Base-by-base conservation (phyloP, 208 protist species). In the Leishmania braziliensis region DNA sequence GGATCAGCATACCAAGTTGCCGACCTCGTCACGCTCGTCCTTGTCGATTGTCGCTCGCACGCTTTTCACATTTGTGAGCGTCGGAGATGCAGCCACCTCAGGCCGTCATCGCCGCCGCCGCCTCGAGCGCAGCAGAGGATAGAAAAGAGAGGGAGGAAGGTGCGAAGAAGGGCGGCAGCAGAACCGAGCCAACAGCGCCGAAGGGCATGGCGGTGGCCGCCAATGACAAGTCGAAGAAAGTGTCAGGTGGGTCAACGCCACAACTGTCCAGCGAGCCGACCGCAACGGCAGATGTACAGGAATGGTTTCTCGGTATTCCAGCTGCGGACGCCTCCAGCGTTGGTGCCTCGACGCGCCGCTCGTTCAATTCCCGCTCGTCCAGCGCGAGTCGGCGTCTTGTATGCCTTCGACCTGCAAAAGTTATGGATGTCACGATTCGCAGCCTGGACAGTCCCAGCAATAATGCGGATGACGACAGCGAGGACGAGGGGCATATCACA, bases 301-400 rank as follows among this genome's bases (percentile, higher is more conserved):
- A 60, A 66, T n/a, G 46, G 14, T 29, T 36, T 23, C 68, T 84
- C 36, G 66, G 75, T 46, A 84, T 80, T 69, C 80, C 80, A 9
- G 80, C 80, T 8, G 75, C 80, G 9, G 75, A 80, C 23, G 20
- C 56, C 36, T 74, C 75, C 2, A 76, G 50, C 48, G 75, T 84
- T 16, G 66, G 75, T 58, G 78, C 69, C 78, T 87, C 78, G 63
- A 56, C 68, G 62, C 80, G 29, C 39, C 75, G 66, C 80, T 87
- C 58, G 73, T 75, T 62, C 72, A 76, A 74, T 58, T 82, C 53
- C 69, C 79, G 63, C 69, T 84, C 84, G 26, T 77, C 80, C 53
- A 71, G 76, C 77, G 63, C 81, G 29, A 81, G 71, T 70, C 75
- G 86, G 56, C 75, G 86, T 33, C 68, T 86, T n/a, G 77, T 86